Base-by-base conservation (phyloP, 2,329 filamentous ascomycete genomes). In the Cadophora gregata region DNA sequence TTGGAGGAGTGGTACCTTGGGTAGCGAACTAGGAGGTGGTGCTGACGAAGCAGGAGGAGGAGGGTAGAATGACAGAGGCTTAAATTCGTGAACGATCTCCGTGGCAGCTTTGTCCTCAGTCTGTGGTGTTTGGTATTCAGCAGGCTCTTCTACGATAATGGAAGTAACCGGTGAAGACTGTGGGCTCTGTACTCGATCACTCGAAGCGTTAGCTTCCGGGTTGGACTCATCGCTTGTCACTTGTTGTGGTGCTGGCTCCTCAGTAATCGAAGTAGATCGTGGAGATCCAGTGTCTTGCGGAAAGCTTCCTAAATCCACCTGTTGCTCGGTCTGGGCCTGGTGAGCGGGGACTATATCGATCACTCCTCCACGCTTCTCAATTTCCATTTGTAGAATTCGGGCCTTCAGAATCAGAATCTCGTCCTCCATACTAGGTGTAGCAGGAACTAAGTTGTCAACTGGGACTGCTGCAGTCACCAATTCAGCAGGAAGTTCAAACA, bases 381-480 rank as follows among this genome's bases (percentile, higher is more conserved):
- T 65, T 67, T 75, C 73, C 68, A 74, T 70, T 38, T 72, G 69
- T 12, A 75, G 55, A 10, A 75, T 62, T 58, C 60, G 66, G 14
- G 71, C 72, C 59, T 73, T 75, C 21, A 75, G 61, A 12, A 72
- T 62, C 10, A 67, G 58, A n/a, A 75, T 72, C 53, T 75, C 71
- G 31, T 73, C 66, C 61, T 74, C 72, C 66, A 73, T 66, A 4
- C 67, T 70, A n/a, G 63, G 63, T 47, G 63, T 16, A 25, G 66
- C 47, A 29, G 66, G 56, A n/a, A 56, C 12, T 14, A 36, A 60
- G 24, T 67, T 27, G 19, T 64, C 56, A 29, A 59, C 53, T 45
- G 29, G 21, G 7, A 47, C 56, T 4, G 62, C 55, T n/a, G 59
- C 63, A 45, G 31, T 64, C 27, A 56, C 58, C 9, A 62, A 6